Evolutionary conservation across 129 eudicot species (phyloP).

Genomic region (Silybum marianum): DNA sequence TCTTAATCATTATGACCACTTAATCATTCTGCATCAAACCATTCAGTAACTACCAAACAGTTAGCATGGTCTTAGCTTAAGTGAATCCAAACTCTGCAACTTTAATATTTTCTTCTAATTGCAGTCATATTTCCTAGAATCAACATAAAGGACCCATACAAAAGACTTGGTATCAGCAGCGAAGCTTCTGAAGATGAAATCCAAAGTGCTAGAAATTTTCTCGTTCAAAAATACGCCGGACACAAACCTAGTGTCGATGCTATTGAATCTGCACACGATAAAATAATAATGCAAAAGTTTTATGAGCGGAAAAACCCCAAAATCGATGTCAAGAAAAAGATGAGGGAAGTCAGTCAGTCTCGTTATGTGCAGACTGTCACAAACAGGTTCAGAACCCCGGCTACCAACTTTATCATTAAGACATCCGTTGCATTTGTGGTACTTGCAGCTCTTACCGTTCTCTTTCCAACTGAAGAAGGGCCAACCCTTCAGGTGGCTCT

Average conservation of each 20-base stretch:
- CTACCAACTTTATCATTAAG: conserved; percentile 69
- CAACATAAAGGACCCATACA: conserved; percentile 84
- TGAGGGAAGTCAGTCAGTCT: conserved; percentile 81
- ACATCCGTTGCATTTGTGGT: conserved; percentile 64
- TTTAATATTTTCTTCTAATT: conserved; percentile 25
- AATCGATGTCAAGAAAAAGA: conserved; percentile 80
- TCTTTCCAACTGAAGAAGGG: conserved; percentile 97
- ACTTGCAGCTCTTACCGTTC: conserved; percentile 87
- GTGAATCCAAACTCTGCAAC: not conserved
- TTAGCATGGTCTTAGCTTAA: conserved; percentile 12
- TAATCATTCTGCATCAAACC: no score
- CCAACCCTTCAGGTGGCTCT: conserved; percentile 94
- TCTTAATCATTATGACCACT: no score
- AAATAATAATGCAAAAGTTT: conserved; percentile 87
- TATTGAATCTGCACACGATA: conserved; percentile 94
- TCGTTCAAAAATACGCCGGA: conserved; percentile 81
- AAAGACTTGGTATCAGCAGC: conserved; percentile 84
- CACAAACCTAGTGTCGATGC: conserved; percentile 97
- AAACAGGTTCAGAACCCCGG: conserved; percentile 83
- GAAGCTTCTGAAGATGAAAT: conserved; percentile 97
- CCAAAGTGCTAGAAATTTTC: conserved; percentile 86
- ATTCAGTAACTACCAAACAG: not conserved
- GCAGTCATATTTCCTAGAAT: conserved; percentile 91
- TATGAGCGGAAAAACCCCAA: conserved; percentile 84
- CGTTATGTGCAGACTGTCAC: conserved; percentile 72